Evolutionary conservation across 768 basidiomycete species (phyloP).

Genomic region (Hericium coralloides): DNA sequence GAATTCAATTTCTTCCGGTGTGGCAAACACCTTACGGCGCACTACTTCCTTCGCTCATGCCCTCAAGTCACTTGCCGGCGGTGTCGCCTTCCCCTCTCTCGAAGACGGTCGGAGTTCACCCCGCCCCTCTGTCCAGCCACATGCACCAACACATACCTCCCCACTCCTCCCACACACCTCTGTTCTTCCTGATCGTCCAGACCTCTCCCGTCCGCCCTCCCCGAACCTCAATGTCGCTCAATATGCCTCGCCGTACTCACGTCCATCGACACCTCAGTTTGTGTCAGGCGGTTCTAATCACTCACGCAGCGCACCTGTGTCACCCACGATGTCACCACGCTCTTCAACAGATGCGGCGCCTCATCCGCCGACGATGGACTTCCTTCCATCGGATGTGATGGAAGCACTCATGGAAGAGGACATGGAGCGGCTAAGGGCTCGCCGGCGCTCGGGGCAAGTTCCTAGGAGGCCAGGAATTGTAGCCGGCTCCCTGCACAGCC

Average conservation of each 20-base stretch:
- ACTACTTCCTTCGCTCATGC: slow-evolving; percentile 79
- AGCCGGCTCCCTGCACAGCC: slow-evolving; percentile 42
- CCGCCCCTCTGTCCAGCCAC: slow-evolving; percentile 21
- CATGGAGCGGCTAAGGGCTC: slow-evolving; percentile 79
- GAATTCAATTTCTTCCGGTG: slow-evolving; percentile 51
- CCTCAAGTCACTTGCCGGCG: slow-evolving; percentile 58
- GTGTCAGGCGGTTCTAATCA: not conserved
- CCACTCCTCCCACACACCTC: slow-evolving; percentile 10
- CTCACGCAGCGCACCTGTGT: slow-evolving; percentile 16
- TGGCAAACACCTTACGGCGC: slow-evolving; percentile 60
- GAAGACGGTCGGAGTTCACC: slow-evolving; percentile 44
- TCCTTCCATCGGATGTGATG: slow-evolving; percentile 71
- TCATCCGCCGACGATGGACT: slow-evolving; percentile 36
- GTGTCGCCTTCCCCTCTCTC: slow-evolving; percentile 57
- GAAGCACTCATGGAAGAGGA: slow-evolving; percentile 90
- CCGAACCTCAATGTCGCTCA: slow-evolving; percentile 72
- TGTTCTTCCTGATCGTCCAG: slow-evolving; percentile 23
- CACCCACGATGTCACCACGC: slow-evolving; percentile 20
- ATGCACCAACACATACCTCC: not conserved
- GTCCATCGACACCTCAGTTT: slow-evolving; percentile 33
- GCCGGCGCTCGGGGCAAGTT: slow-evolving; percentile 38
- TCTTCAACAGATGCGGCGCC: slow-evolving; percentile 15
- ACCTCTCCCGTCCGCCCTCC: slow-evolving; percentile 62
- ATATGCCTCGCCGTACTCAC: slow-evolving; percentile 70
- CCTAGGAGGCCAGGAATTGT: slow-evolving; percentile 23